Percentiles rank a stretch among this genome's conserved stretches.
These are phyloP conservation scores for Pestalotiopsis sp. DNA, from an alignment of 2,329 filamentous ascomycete genomes.

Conservation along the genomic window DNA sequence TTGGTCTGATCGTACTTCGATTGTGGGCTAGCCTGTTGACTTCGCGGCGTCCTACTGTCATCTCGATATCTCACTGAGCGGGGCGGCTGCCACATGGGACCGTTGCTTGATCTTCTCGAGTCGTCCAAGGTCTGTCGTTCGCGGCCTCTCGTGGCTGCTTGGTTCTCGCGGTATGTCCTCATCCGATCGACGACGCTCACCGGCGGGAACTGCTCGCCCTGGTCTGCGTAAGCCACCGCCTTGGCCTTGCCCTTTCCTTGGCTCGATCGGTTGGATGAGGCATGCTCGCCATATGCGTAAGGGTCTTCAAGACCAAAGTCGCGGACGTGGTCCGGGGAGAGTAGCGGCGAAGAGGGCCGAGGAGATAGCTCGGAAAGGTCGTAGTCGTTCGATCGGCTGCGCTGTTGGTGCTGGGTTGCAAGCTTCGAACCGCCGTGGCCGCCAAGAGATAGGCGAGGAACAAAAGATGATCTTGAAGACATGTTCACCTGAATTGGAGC, in stretches of 20 bases:
- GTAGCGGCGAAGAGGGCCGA: conserved; percentile 26
- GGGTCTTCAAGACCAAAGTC: conserved; percentile 9
- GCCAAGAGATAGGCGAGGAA: conserved; percentile 27
- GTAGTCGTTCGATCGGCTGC: conserved; percentile 23
- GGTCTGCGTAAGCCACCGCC: conserved; percentile 21
- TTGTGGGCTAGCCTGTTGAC: neutral
- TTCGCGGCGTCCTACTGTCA: neutral
- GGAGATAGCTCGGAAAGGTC: conserved; percentile 31
- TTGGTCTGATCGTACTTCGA: neutral
- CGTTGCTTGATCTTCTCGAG: conserved; percentile 8
- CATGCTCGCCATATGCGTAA: neutral
- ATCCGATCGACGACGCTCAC: conserved; percentile 14
- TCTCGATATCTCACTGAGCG: conserved; percentile 18
- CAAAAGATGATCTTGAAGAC: conserved; percentile 24
- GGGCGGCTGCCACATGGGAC: conserved; percentile 22
- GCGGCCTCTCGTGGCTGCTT: neutral
- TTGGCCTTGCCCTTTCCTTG: conserved; percentile 21
- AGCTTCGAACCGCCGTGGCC: conserved; percentile 17
- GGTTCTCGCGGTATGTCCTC: conserved; percentile 11
- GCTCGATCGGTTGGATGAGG: conserved; percentile 1
- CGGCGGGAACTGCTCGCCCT: conserved; percentile 11
- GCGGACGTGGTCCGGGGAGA: conserved; percentile 18
- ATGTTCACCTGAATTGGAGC: conserved; percentile 16
- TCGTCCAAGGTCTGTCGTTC: conserved; percentile 2
- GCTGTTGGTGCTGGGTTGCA: conserved; percentile 20